phyloP scores from a whole-genome alignment of 352 stramenopile genomes.

The Phytophthora ramorum region DNA sequence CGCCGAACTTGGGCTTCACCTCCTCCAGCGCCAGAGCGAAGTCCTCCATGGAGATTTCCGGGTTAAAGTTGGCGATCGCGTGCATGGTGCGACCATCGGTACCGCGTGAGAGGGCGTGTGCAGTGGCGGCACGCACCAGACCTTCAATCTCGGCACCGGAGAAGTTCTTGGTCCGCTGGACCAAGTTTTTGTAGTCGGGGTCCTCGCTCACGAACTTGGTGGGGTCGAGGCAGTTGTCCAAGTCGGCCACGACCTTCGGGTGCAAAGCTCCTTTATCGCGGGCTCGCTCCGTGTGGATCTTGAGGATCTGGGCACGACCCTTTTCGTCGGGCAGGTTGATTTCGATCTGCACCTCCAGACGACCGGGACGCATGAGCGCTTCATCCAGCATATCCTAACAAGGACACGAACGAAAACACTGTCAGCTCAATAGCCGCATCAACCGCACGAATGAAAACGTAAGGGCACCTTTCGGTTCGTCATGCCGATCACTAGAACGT shows the following conservation, averaged over 20 bases:
- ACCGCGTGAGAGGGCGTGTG: slow-evolving; percentile 82
- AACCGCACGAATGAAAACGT: not conserved
- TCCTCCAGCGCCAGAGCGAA: slow-evolving; percentile 96
- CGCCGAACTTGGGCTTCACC: slow-evolving; percentile 98
- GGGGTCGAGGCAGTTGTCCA: slow-evolving; percentile 78
- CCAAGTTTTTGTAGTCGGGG: slow-evolving; percentile 90
- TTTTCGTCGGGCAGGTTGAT: slow-evolving; percentile 98
- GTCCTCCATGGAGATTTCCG: slow-evolving; percentile 90
- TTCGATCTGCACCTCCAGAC: slow-evolving; percentile 99
- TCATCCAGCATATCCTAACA: slow-evolving; percentile 93
- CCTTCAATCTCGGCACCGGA: slow-evolving; percentile 98
- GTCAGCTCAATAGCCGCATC: not conserved
- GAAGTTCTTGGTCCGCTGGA: slow-evolving; percentile 99
- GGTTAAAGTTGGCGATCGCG: slow-evolving; percentile 78
- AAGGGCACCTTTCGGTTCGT: slow-evolving; percentile 97
- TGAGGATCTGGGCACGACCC: slow-evolving; percentile 97
- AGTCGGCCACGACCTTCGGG: slow-evolving; percentile 72
- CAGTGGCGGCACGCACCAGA: slow-evolving; percentile 95
- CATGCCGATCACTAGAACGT: slow-evolving; percentile 99
- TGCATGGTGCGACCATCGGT: slow-evolving; percentile 89
- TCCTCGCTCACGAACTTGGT: slow-evolving; percentile 69
- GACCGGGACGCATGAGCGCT: slow-evolving; percentile 97
- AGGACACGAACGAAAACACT: slow-evolving; percentile 3
- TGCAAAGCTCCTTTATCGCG: slow-evolving; percentile 79
- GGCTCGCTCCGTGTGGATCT: slow-evolving; percentile 96